Conservation (phyloP, 805 yeast genomes). For the Myxozyma melibiosi region DNA sequence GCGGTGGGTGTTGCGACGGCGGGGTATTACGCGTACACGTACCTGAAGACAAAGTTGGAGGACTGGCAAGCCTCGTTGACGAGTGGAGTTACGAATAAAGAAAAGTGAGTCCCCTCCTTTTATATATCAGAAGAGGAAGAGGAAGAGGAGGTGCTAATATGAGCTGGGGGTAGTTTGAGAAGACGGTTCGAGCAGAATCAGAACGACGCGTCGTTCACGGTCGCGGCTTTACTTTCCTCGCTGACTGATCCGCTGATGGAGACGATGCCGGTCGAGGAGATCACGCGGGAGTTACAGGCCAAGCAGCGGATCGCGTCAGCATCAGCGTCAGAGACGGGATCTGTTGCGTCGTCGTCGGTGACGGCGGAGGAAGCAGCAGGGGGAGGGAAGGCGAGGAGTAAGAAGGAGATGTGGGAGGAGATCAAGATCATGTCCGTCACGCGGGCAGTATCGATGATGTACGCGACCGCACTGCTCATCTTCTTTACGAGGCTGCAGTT, state of each 20-base stretch:
- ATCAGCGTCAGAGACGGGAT: slow-evolving; percentile 11
- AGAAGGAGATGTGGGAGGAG: slow-evolving; percentile 79
- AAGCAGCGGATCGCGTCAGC: not conserved
- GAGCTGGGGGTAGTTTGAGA: slow-evolving; percentile 50
- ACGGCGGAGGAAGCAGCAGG: slow-evolving; percentile 28
- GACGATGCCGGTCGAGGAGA: slow-evolving; percentile 67
- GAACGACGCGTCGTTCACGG: slow-evolving; percentile 81
- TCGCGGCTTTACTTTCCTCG: slow-evolving; percentile 79
- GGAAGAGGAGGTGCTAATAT: no score
- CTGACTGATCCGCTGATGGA: slow-evolving; percentile 64
- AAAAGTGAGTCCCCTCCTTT: slow-evolving; percentile 20
- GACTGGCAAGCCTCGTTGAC: slow-evolving; percentile 29
- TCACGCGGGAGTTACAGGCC: slow-evolving; percentile 47
- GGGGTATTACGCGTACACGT: slow-evolving; percentile 18
- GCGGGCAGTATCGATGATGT: slow-evolving; percentile 69
- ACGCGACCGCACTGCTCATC: slow-evolving; percentile 68
- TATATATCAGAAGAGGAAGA: not conserved
- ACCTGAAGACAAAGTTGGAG: slow-evolving; percentile 7
- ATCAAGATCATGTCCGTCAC: slow-evolving; percentile 74
- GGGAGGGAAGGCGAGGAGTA: slow-evolving; percentile 44
- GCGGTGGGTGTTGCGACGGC: slow-evolving; percentile 23
- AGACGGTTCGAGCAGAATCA: slow-evolving; percentile 90
- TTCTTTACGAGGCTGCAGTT: slow-evolving; percentile 81
- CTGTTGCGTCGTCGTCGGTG: slow-evolving; percentile 27
- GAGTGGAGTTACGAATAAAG: slow-evolving; percentile 10